Evolutionary conservation across 129 eudicot species (phyloP), one percentile per base, ranked within the genome.

Genomic region (Oenanthe sinensis): DNA sequence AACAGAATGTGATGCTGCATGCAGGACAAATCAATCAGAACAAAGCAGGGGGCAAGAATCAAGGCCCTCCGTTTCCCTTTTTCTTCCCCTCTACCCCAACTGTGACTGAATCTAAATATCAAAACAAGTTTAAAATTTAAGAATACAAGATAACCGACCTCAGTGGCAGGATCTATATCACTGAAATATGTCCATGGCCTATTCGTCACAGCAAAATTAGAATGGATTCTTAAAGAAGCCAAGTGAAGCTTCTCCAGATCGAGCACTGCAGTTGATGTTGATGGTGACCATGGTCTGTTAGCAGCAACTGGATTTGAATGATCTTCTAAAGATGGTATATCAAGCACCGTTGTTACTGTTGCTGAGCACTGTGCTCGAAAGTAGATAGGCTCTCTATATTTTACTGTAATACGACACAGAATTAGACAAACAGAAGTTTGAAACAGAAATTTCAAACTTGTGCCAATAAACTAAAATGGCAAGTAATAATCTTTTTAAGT

Each of bases 231-330:
- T 71, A 89, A 85, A 84, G 91, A 88, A 28, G 89, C 84, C 60
- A 90, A 78, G 43, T 86, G 85, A 48, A 88, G 82, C 76, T 85
- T 90, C 85, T 89, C 93, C 84, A 87, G 44, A 65, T 91, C 90
- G 74, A 91, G 93, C 45, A 90, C 85, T 75, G 85, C 84, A 75
- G 92, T 65, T 83, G 87, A 71, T 76, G 91, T 78, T 37, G 96
- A 79, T 37, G 89, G 65, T 54, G 89, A 84, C 97, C 94, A 89
- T 28, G 85, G 81, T 69, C 90, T 86, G 48, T 88, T 87, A 39
- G 84, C 71, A 69, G 84, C 45, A 81, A 81, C 84, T 76, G 93
- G 78, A 86, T 81, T 83, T 80, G 98, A 84, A 85, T 75, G 84
- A 79, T 76, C 81, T 69, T 89, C 97, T 87, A 89, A 84, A 78